Conservation (phyloP, 768 basidiomycete genomes). For the Panellus pusillus region DNA sequence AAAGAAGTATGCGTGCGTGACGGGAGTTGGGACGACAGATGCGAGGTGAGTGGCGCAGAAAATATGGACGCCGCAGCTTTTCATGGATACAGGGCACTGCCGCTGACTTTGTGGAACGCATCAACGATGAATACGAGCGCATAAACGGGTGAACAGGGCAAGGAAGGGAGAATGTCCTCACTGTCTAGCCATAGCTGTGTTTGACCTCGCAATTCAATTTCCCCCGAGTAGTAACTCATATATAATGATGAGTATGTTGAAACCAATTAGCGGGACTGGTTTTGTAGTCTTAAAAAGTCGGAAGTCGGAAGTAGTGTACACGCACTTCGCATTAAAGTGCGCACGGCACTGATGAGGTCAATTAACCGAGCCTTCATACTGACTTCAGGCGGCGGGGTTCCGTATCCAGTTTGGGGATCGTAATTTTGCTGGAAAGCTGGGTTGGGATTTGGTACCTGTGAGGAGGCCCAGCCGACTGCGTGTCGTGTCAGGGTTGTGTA, state of each 20-base stretch:
- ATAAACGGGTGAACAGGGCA: slow-evolving; percentile 55
- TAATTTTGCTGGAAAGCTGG: slow-evolving; percentile 65
- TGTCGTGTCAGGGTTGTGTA: background rate
- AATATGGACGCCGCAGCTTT: background rate
- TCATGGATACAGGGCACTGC: slow-evolving; percentile 49
- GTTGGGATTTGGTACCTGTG: slow-evolving; percentile 51
- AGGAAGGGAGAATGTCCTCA: background rate
- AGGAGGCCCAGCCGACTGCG: slow-evolving; percentile 87
- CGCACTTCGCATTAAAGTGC: slow-evolving; percentile 97
- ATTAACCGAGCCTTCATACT: slow-evolving; percentile 84
- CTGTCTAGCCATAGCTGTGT: no score
- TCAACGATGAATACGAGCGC: slow-evolving; percentile 68
- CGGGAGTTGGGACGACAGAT: slow-evolving; percentile 67
- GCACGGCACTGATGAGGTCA: slow-evolving; percentile 90
- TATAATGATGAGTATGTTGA: slow-evolving; percentile 84
- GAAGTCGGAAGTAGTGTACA: slow-evolving; percentile 22
- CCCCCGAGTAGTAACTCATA: slow-evolving; percentile 75
- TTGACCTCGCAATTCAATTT: background rate
- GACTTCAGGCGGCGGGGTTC: slow-evolving; percentile 54
- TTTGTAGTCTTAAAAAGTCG: slow-evolving; percentile 10
- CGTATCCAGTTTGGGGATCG: slow-evolving; percentile 59
- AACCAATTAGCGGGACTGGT: slow-evolving; percentile 86
- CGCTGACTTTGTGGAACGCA: slow-evolving; percentile 74
- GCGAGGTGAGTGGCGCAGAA: slow-evolving; percentile 52
- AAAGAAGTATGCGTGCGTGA: slow-evolving; percentile 74